phyloP scores from a whole-genome alignment of 768 basidiomycete species.

The Naganishia randhawae region DNA sequence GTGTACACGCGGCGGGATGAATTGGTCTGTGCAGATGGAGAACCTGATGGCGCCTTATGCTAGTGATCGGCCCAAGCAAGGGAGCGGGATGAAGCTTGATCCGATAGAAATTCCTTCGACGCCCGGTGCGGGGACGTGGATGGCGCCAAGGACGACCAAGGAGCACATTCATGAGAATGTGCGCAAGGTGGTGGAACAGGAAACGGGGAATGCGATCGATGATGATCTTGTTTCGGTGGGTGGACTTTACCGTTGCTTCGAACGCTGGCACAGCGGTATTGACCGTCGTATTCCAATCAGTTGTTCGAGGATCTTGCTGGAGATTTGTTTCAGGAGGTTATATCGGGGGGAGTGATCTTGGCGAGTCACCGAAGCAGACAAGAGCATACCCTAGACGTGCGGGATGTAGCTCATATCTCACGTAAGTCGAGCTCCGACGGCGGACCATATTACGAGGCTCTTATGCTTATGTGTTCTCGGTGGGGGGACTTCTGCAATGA shows the following conservation, averaged over 20 bases:
- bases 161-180: conserved; percentile 21
- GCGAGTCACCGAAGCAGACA: neutral
- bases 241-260: too few species aligned
- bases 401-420: conserved; percentile 1
- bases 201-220: neutral
- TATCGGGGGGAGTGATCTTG: neutral
- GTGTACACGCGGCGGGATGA: conserved; percentile 13
- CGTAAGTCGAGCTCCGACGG: too few species aligned
- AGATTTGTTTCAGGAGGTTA: conserved; percentile 2
- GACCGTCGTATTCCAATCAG: neutral
- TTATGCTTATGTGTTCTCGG: neutral
- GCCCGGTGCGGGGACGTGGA: neutral
- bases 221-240: conserved; percentile 13
- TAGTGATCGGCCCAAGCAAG: conserved; percentile 14
- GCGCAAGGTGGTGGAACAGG: neutral
- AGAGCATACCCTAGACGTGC: neutral
- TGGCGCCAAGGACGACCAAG: neutral
- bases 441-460: neutral
- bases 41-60: conserved; percentile 5
- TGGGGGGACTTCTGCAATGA: too few species aligned
- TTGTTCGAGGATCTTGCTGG: conserved; percentile 3
- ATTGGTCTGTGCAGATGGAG: conserved; percentile 17
- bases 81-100: conserved; percentile 12
- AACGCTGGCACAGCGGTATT: neutral
- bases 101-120: conserved; percentile 9